Conservation (phyloP, 345 rosid species). For the Eutrema yunnanense region DNA sequence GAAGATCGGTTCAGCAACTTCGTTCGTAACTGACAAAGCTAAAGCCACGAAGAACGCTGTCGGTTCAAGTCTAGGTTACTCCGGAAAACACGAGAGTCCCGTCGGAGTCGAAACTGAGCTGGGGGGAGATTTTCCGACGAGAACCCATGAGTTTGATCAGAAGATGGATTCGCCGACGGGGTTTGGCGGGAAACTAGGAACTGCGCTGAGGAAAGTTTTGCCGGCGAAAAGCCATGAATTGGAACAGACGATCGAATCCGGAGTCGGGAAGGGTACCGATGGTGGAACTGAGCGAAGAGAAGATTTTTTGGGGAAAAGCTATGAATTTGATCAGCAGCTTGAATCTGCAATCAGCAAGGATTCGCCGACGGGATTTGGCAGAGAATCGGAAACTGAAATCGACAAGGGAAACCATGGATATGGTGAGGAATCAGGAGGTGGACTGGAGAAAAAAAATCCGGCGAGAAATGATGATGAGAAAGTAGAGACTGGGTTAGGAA, state of each 20-base stretch:
- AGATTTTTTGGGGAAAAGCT: neutral
- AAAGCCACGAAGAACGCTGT: slow-evolving; percentile 32
- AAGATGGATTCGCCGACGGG: neutral
- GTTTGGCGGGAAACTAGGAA: neutral
- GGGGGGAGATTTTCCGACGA: too few relatives aligned
- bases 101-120: neutral
- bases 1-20: slow-evolving; percentile 33
- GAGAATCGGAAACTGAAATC: neutral
- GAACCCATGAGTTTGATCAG: neutral
- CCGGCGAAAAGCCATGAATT: too few relatives aligned
- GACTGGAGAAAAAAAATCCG: neutral
- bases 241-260: neutral
- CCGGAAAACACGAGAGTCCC: neutral
- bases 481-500: slow-evolving; percentile 11
- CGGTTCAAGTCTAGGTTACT: slow-evolving; percentile 48
- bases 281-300: neutral
- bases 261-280: too few relatives aligned
- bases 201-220: neutral
- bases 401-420: neutral
- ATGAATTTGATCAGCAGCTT: neutral
- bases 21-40: slow-evolving; percentile 34
- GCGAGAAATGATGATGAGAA: neutral
- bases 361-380: neutral
- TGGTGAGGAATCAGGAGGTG: neutral
- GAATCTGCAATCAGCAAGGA: neutral